phyloP scores from a whole-genome alignment of 306 rosid species.

The Quercus berberidifolia region DNA sequence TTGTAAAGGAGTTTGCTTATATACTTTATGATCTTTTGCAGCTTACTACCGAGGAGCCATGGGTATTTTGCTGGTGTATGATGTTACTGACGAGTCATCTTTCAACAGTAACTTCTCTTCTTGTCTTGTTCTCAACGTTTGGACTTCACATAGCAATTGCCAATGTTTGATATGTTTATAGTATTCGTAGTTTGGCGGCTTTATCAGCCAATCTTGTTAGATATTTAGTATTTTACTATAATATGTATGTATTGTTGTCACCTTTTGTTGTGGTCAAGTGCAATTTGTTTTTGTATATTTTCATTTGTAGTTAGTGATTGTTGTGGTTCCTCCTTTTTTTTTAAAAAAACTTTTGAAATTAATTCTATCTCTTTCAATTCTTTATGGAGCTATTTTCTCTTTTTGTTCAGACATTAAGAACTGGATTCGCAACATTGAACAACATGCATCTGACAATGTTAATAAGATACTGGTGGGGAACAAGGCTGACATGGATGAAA shows the following conservation, averaged over 20 bases:
- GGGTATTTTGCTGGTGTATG: conserved; percentile 85
- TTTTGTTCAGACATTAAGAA: conserved; percentile 66
- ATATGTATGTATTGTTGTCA: not conserved
- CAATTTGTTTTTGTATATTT: not conserved
- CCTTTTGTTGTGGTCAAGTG: not conserved
- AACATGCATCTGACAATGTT: conserved; percentile 81
- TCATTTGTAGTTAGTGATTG: not conserved
- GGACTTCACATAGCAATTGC: conserved; percentile 13
- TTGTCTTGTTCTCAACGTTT: conserved; percentile 23
- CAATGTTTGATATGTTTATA: not conserved
- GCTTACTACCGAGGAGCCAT: conserved; percentile 92
- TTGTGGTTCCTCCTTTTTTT: not conserved
- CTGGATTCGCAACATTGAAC: conserved; percentile 88
- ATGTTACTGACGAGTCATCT: conserved; percentile 84
- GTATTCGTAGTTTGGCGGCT: not conserved
- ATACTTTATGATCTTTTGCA: conserved; percentile 37
- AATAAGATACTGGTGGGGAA: conserved; percentile 78
- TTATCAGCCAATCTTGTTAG: not conserved
- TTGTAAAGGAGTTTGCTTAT: conserved; percentile 5
- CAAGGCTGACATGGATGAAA: conserved; percentile 93
- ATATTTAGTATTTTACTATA: not conserved
- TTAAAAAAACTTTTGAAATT: not conserved
- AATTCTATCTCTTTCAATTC: conserved; percentile 3
- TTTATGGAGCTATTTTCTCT: conserved; percentile 8
- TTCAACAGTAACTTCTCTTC: conserved; percentile 54